Percentiles rank a stretch among this genome's conserved stretches.
phyloP scores from a whole-genome alignment of 768 basidiomycete species.

The Rhizopogon vesiculosus region DNA sequence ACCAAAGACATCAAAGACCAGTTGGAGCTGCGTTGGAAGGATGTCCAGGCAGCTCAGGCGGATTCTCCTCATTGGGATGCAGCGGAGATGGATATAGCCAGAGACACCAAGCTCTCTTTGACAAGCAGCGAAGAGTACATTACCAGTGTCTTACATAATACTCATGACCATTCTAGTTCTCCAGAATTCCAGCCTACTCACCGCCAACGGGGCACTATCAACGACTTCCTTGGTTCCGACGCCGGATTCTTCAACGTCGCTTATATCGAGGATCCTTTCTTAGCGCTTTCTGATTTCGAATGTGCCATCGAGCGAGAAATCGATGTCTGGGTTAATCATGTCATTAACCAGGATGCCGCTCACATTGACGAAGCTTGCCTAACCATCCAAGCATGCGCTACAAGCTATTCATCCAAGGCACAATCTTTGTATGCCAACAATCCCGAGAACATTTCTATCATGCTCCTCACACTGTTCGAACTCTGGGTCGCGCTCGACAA shows the following conservation, averaged over 20 bases:
- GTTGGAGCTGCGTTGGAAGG: conserved; percentile 31
- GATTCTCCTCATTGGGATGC: conserved; percentile 20
- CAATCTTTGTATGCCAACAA: conserved; percentile 23
- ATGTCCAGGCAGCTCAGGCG: conserved; percentile 20
- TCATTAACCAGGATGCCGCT: conserved; percentile 8
- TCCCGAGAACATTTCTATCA: conserved; percentile 32
- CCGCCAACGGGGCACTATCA: conserved; percentile 8
- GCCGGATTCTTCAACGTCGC: conserved; percentile 11
- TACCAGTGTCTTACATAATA: conserved; percentile 6
- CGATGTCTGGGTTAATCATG: conserved; percentile 26
- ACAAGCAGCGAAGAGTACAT: conserved; percentile 24
- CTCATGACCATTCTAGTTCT: conserved; percentile 1
- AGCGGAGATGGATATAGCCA: conserved; percentile 17
- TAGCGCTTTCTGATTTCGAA: conserved; percentile 35
- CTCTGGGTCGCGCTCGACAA: conserved; percentile 47
- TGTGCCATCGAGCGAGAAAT: conserved; percentile 23
- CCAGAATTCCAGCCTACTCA: not conserved
- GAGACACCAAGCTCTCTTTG: conserved; percentile 32
- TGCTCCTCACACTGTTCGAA: conserved; percentile 41
- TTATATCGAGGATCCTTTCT: conserved; percentile 5
- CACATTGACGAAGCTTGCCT: conserved; percentile 18
- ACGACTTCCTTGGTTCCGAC: conserved; percentile 12
- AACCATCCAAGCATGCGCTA: conserved; percentile 22
- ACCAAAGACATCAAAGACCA: conserved; percentile 11
- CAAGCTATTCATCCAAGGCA: conserved; percentile 22